phyloP scores from a whole-genome alignment of 2,329 filamentous ascomycete species.

The Microdochium bolleyi region DNA sequence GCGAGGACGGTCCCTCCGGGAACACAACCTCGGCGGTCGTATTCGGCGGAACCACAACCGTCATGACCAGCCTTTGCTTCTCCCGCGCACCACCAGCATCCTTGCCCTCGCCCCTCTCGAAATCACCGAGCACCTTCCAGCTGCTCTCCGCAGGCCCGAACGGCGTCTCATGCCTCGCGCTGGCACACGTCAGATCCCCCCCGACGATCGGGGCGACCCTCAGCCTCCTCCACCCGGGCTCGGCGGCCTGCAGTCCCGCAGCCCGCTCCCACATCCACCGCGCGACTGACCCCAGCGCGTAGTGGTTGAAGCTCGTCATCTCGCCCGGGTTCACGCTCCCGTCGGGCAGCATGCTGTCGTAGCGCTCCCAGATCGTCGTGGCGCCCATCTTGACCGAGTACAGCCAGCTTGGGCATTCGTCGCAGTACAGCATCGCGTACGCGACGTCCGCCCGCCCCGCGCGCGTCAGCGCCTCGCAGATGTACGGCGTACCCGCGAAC shows the following conservation, averaged over 20 bases:
- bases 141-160: conserved; percentile 1
- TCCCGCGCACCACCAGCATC: too few relatives aligned
- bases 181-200: conserved; percentile 1
- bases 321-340: conserved; percentile 22
- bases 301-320: conserved; percentile 17
- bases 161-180: neutral
- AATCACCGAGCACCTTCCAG: neutral
- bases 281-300: conserved; percentile 23
- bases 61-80: neutral
- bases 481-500: conserved; percentile 12
- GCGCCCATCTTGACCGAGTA: conserved; percentile 26
- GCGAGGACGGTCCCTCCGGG: neutral
- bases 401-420: conserved; percentile 24
- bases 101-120: neutral
- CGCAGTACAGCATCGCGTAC: conserved; percentile 25
- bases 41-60: conserved; percentile 1
- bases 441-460: neutral
- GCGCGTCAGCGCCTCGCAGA: neutral
- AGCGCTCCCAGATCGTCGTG: conserved; percentile 29
- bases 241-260: conserved; percentile 14
- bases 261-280: conserved; percentile 24
- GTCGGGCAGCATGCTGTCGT: conserved; percentile 25
- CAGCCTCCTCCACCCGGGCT: conserved; percentile 13
- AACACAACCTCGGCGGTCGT: conserved; percentile 1
- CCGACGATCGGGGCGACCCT: conserved; percentile 1